Percentiles rank a stretch among this genome's conserved stretches.
Evolutionary conservation across 306 rosid species (phyloP).

Genomic region (Sindora glabra): DNA sequence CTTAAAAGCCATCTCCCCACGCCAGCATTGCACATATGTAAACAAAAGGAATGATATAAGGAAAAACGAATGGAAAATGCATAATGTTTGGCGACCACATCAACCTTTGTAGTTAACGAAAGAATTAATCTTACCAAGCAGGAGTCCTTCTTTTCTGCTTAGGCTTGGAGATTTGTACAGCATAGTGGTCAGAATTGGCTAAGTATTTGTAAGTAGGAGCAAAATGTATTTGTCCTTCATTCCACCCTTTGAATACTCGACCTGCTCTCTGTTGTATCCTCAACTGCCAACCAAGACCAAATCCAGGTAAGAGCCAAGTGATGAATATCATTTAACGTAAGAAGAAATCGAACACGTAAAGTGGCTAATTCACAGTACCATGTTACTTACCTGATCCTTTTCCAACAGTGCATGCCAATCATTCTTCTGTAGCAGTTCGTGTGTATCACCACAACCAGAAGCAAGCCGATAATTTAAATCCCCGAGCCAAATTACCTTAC

Average conservation of each 20-base stretch:
- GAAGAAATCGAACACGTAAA: not conserved
- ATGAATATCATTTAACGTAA: not conserved
- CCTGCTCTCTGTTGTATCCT: constrained; percentile 77
- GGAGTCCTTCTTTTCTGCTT: constrained; percentile 75
- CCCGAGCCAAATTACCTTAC: constrained; percentile 87
- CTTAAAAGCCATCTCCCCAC: not conserved
- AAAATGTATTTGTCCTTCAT: constrained; percentile 71
- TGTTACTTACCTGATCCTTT: constrained; percentile 65
- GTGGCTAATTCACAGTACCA: too few relatives aligned
- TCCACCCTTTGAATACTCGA: constrained; percentile 82
- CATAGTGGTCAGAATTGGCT: constrained; percentile 71
- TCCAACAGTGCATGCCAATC: constrained; percentile 80
- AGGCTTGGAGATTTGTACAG: constrained; percentile 48
- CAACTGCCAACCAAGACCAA: constrained; percentile 34
- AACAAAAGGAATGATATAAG: not conserved
- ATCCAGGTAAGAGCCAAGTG: not conserved
- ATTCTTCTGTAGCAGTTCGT: constrained; percentile 52
- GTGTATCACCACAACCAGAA: constrained; percentile 43
- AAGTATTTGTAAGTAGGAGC: constrained; percentile 93
- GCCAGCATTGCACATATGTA: constrained; percentile 7
- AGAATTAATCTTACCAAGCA: constrained; percentile 89
- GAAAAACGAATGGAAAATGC: not conserved
- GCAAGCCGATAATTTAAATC: constrained; percentile 87
- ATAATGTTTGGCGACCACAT: not conserved
- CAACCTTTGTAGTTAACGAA: not conserved